Evolutionary conservation across 2,329 filamentous ascomycete genomes (phyloP), one percentile per base, ranked within the genome.

Genomic region (Calonectria hongkongensis): DNA sequence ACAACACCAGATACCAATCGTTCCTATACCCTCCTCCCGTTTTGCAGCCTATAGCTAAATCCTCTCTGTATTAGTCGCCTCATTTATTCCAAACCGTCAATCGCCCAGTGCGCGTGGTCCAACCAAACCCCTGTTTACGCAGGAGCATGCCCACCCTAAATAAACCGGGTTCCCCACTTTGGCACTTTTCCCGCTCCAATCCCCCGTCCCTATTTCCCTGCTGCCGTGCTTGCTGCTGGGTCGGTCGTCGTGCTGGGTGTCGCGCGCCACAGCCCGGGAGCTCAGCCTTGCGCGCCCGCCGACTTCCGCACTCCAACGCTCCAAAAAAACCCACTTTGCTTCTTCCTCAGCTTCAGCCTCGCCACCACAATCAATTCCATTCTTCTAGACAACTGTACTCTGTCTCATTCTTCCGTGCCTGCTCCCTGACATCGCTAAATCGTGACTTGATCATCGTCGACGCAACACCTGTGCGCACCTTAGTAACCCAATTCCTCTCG

Each of bases 291-390:
- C 78, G 75, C 65, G 72, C 66, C 30, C 68, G 65, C 67, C 27
- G 66, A 73, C 77, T 75, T 78, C 76, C 45, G n/a, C 71, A 21
- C 54, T 63, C 68, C 39, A 51, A 25, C 54, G 54, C 54, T 51
- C 39, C 18, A 51, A 54, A 51, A 39, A 51, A 36, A 28, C 28
- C 67, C 58, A 63, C 67, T n/a, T 30, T 45, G 54, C 54, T 28
- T n/a, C 36, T n/a, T 41, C 66, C 71, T 63, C 70, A 72, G 75
- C 75, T 76, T 79, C 77, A 79, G 77, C 77, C 77, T 79, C 76
- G 76, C 76, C 76, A 73, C 71, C 63, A 58, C 36, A 64, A 56
- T 43, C 18, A 36, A 41, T 68, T 43, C n/a, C 27, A 45, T 45
- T 12, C 16, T 28, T 48, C 39, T 15, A 45, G 39, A 45, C 58